Base-by-base conservation (phyloP, 495 filamentous ascomycete genomes). In the Lepraria neglecta region DNA sequence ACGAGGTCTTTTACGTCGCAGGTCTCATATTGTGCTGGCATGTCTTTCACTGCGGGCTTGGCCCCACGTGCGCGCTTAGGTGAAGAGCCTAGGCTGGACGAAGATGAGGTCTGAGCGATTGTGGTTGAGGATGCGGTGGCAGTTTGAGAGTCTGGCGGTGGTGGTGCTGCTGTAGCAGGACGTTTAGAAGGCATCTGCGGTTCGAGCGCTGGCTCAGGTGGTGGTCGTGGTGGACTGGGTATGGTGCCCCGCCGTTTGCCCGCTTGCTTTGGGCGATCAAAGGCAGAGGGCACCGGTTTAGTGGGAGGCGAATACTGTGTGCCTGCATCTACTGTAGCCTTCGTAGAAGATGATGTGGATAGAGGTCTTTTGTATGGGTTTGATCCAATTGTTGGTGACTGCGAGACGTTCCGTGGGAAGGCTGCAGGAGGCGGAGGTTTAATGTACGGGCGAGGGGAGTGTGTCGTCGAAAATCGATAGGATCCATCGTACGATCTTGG, bases 1-100 rank as follows among this genome's bases (percentile, higher is more conserved):
- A 95, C 94, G 65, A 98, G 78, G 73, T 96, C 90, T 65, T 88
- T 85, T 19, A 88, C 81, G 54, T 88, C 80, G 65, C 89, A 92
- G 28, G 79, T 72, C 66, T 94, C 88, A 73, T 98, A 98, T 66
- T 79, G 74, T 40, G 75, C 68, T 6, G 94, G 91, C 71, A 98
- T 77, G 28, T 84, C 59, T 72, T 91, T 97, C 24, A 83, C 78
- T 12, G 79, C 72, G 14, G 83, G 76, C 58, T 82, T 82, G 33
- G 78, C 69, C 46, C 79, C 72, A 42, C 81, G 78, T 58, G 74
- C 68, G 52, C 81, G 80, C 68, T 83, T 84, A 17, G 76, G 72
- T 55, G 75, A 77, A 55, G 76, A 82, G 44, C 71, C 73, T 51
- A 81, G 56, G 72, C 77, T 59, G 71, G 76, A 56, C 77, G 71